Evolutionary conservation across 805 yeast species (phyloP), one percentile per base, ranked within the genome.

Genomic region (Candida mattraensis): DNA sequence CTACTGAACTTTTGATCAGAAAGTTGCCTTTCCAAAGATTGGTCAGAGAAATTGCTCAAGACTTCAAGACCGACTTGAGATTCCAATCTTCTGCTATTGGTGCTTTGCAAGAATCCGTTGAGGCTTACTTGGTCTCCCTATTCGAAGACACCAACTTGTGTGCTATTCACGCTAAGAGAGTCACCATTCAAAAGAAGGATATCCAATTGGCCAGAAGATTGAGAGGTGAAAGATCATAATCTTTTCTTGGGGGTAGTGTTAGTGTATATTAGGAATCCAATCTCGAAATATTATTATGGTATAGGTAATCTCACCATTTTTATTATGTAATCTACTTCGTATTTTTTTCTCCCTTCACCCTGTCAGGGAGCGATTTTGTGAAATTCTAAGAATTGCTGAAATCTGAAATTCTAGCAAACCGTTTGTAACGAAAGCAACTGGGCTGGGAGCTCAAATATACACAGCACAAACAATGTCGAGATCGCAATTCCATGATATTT

Each of bases 161-260:
- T 74, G 97, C 98, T 50, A 87, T 88, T 54, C 99, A 91, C 71
- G 99, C 98, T 60, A 91, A 93, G 82, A 84, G 99, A 74, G 98
- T 91, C 56, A 91, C 99, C 50, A 87, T 91, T 62, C 96, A 87
- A 78, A 91, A 88, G 87, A 89, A 89, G 74, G 99, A 91, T 69
- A 87, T 91, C 66, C 96, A 89, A 65, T 78, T 91, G 64, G 99
- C 98, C 53, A 85, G 97, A 76, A 85, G 98, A 76, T 80, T 91
- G 66, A 83, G 97, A 74, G 98, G 97, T 70, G 95, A 85, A 75
- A 83, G 93, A 82, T 78, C 91, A 53, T 85, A 79, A 63, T 44
- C 28, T 34, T 32, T 27, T 21, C 28, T 20, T 21, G n/a, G n/a
- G 38, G 35, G 39, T 36, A 36, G 20, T n/a, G n/a, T n/a, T n/a